Evolutionary conservation across 352 stramenopile genomes (phyloP).

Genomic region (Phytophthora pistaciae): DNA sequence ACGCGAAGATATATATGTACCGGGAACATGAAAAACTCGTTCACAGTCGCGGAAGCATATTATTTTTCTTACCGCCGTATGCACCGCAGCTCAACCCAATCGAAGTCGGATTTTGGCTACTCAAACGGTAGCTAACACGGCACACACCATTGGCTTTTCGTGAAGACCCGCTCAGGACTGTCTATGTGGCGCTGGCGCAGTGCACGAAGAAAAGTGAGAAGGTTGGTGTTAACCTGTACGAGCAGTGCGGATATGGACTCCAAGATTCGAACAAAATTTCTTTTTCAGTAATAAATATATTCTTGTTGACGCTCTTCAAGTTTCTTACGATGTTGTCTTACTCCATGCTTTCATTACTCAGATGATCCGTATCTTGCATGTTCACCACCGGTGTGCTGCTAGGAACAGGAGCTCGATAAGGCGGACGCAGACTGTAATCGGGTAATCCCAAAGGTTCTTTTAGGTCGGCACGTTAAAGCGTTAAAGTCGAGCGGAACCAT

Average conservation of each 20-base stretch:
- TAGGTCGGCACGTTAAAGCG: too few relatives aligned
- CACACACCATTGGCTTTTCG: not conserved
- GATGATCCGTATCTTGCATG: not conserved
- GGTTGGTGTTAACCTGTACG: not conserved
- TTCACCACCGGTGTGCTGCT: not conserved
- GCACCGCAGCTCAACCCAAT: not conserved
- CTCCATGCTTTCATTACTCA: not conserved
- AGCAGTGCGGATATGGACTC: not conserved
- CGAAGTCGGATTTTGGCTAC: not conserved
- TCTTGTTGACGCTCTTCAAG: too few relatives aligned
- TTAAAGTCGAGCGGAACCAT: too few relatives aligned
- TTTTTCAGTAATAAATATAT: not conserved
- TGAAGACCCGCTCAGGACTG: not conserved
- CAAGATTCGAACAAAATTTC: not conserved
- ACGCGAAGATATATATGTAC: not conserved
- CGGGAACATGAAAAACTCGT: not conserved
- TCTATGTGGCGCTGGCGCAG: not conserved
- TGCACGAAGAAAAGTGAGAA: not conserved
- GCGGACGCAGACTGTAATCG: too few relatives aligned
- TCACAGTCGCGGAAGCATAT: not conserved
- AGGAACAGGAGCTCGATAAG: too few relatives aligned
- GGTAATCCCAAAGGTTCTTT: too few relatives aligned
- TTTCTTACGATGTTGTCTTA: too few relatives aligned
- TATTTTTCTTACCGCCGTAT: not conserved
- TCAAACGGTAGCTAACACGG: not conserved